These are phyloP conservation scores for Saturnispora gosingensis DNA, from an alignment of 805 yeast genomes.

Conservation along the genomic window DNA sequence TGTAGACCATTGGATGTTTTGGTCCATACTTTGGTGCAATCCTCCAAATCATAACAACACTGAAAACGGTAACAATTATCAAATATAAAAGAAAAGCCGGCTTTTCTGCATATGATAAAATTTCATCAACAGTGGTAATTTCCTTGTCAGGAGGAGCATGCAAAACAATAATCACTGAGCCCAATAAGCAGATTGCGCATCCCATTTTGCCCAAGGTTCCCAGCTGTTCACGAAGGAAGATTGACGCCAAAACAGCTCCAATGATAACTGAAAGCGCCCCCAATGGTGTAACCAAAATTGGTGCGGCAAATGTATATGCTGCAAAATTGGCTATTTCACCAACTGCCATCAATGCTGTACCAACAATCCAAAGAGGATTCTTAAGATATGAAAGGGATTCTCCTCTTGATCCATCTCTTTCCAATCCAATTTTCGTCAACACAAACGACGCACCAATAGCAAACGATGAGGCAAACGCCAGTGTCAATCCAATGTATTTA, in stretches of 20 bases:
- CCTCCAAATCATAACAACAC: constrained; percentile 70
- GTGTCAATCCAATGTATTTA: constrained; percentile 79
- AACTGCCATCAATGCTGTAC: constrained; percentile 80
- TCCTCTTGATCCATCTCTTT: constrained; percentile 53
- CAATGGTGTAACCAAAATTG: constrained; percentile 82
- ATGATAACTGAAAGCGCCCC: constrained; percentile 87
- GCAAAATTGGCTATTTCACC: constrained; percentile 92
- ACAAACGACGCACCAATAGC: constrained; percentile 90
- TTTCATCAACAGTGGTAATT: constrained; percentile 80
- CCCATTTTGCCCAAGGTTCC: constrained; percentile 88
- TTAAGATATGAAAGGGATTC: constrained; percentile 71
- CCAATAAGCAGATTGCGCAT: constrained; percentile 82
- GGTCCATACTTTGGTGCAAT: constrained; percentile 76
- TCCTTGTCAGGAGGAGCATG: constrained; percentile 96
- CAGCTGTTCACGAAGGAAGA: constrained; percentile 76
- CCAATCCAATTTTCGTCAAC: constrained; percentile 78
- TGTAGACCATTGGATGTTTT: constrained; percentile 78
- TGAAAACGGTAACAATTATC: constrained; percentile 51
- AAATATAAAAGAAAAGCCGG: constrained; percentile 71
- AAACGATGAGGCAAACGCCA: constrained; percentile 78
- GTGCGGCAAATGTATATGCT: constrained; percentile 93
- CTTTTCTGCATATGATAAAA: constrained; percentile 64
- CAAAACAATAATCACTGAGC: constrained; percentile 77
- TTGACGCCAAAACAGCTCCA: constrained; percentile 83
- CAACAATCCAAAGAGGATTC: constrained; percentile 93